Evolutionary conservation across 2,329 filamentous ascomycete genomes (phyloP), one percentile per base, ranked within the genome.

Genomic region (Penicillium sp.): DNA sequence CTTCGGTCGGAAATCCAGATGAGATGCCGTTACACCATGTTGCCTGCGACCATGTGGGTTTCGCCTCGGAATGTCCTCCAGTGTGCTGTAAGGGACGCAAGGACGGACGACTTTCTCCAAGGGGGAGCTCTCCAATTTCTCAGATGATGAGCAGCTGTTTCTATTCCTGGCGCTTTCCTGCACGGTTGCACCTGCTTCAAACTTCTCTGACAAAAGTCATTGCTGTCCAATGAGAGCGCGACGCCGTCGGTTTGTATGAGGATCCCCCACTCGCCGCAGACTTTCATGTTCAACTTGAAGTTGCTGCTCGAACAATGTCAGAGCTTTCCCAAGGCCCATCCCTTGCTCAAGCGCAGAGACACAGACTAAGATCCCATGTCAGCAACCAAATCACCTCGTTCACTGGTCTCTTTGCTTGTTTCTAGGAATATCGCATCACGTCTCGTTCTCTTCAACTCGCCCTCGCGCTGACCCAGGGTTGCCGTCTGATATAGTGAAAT

Each of bases 41-140:
- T 57, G 47, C 47, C 29, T 57, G 31, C 31, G 15, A 45, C 55
- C 55, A 57, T 35, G 55, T 46, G 55, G 35, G 45, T 49, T 31
- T 56, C 38, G 21, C 15, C 54, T 38, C n/a, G 54, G 52, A 55
- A 55, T 41, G 21, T 41, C 23, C 15, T 23, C 17, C 19, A 45
- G 9, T 45, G 35, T 29, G 38, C 55, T 57, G 55, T 51, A 57
- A 50, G 55, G 46, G 55, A 50, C 47, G 31, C 35, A 19, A 41
- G 50, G 7, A 26, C 46, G 21, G 46, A 48, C 21, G 29, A 26
- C 5, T n/a, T 46, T 21, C 5, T 21, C 44, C n/a, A 19, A 21
- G 44, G 17, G 19, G 17, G 35, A 41, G n/a, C 26, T 11, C 41
- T 21, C n/a, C 38, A 26, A 35, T 19, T 45, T 35, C 50, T 48